These are phyloP conservation scores for Diaporthe vexans DNA, from an alignment of 2,329 filamentous ascomycete species.

Conservation along the genomic window DNA sequence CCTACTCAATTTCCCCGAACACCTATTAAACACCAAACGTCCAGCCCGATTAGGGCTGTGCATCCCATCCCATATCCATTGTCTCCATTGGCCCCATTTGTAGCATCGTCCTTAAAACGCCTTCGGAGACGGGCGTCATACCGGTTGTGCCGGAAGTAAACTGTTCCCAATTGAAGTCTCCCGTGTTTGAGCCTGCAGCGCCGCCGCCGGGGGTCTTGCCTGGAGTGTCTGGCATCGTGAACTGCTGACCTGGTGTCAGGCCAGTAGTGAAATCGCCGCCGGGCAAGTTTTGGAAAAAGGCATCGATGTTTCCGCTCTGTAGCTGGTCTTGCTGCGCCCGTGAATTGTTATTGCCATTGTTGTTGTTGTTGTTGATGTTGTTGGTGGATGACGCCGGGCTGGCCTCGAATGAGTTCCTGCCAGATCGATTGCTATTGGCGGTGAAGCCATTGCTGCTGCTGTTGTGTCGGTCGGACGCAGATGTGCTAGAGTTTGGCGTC, in stretches of 20 bases:
- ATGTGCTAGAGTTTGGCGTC: constrained; percentile 71
- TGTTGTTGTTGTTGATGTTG: constrained; percentile 12
- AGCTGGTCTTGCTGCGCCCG: constrained; percentile 46
- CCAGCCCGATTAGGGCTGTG: constrained; percentile 42
- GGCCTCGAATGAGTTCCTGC: constrained; percentile 63
- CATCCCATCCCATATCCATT: constrained; percentile 68
- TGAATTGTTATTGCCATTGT: constrained; percentile 50
- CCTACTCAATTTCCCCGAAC: background rate
- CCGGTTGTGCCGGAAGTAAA: constrained; percentile 54
- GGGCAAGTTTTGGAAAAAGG: constrained; percentile 56
- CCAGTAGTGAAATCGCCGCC: constrained; percentile 54
- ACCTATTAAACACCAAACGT: background rate
- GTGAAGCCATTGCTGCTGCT: constrained; percentile 36
- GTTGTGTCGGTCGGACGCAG: constrained; percentile 58
- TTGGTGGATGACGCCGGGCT: constrained; percentile 64
- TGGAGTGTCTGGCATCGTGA: constrained; percentile 53
- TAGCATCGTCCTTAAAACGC: constrained; percentile 70
- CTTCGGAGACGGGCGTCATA: constrained; percentile 70
- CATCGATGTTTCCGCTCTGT: constrained; percentile 51
- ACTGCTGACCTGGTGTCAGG: constrained; percentile 52
- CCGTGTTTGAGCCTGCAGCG: constrained; percentile 32
- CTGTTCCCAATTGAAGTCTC: constrained; percentile 52
- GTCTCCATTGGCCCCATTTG: constrained; percentile 72
- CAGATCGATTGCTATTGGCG: constrained; percentile 49
- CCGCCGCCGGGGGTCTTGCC: constrained; percentile 47